Base-by-base conservation (phyloP, 106 monocot genomes). In the Vanilla planifolia region DNA sequence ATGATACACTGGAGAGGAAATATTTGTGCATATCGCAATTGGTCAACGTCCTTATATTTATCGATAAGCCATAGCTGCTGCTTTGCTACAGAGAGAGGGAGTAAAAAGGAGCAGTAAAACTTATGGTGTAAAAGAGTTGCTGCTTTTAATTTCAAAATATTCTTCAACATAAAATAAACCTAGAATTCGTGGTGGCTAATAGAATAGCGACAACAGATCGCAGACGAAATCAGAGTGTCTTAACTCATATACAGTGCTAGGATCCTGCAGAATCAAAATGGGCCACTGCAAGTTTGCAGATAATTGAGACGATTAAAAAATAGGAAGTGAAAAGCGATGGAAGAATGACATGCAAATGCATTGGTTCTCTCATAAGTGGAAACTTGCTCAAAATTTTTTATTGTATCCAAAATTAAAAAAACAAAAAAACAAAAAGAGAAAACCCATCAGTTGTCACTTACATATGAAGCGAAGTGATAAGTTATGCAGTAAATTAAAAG, bases 281-380 rank as follows among this genome's bases (percentile, higher is more conserved):
- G 26, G 48, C 39, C 52, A 65, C 40, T 52, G 8, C 51, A 35
- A n/a, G n/a, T n/a, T n/a, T n/a, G n/a, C n/a, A 52, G 8, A 52
- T 8, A 40, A 52, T 0, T 6, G 7, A 0, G 17, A 20, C 2
- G 15, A 55, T 29, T 5, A 32, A 28, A 55, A 29, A 15, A 8
- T 55, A 55, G 20, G 1, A 34, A 25, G n/a, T 51, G 29, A 51
- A 14, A 16, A 10, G 11, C n/a, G 10, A 24, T 9, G 16, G 3
- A 23, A 52, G 37, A 15, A 37, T 52, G 15, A 26, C 21, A 9
- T 36, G 40, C 39, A 51, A 51, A 21, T 51, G 25, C 34, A 2
- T 36, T 19, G 51, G 40, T 65, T 51, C 52, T 39, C 50, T 24
- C 39, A 53, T 19, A 65, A 10, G 17, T 65, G n/a, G 34, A 40